Conservation (phyloP, 352 stramenopile genomes). For the Globisporangium cederbergense region DNA sequence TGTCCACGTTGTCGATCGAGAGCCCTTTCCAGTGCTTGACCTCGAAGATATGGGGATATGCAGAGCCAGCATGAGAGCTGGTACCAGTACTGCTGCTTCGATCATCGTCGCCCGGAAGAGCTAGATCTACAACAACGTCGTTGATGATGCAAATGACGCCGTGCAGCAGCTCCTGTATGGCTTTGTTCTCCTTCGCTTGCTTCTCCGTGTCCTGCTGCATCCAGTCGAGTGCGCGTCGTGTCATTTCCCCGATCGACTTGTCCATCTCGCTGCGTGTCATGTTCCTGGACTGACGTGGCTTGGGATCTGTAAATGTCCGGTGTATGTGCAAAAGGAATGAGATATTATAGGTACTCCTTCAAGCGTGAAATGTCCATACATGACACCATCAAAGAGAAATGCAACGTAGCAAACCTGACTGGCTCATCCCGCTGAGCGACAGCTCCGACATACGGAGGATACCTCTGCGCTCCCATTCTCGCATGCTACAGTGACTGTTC, state of each 20-base stretch:
- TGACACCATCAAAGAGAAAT: not conserved
- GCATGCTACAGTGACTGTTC: not conserved
- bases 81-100: not conserved
- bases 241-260: constrained; percentile 20
- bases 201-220: constrained; percentile 43
- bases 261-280: constrained; percentile 4
- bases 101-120: not conserved
- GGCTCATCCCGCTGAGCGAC: constrained; percentile 13
- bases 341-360: not conserved
- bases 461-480: constrained; percentile 8
- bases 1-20: constrained; percentile 19
- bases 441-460: constrained; percentile 15
- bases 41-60: not conserved
- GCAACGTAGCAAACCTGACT: constrained; percentile 7
- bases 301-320: not conserved
- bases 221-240: constrained; percentile 31
- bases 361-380: not conserved
- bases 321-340: not conserved
- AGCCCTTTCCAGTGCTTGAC: constrained; percentile 8
- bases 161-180: constrained; percentile 22
- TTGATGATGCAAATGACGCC: constrained; percentile 28
- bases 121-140: constrained; percentile 23
- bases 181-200: constrained; percentile 29
- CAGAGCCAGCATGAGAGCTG: not conserved
- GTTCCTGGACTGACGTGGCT: not conserved